phyloP scores from a whole-genome alignment of 129 eudicot species.

The Rutidosis leptorrhynchoides region DNA sequence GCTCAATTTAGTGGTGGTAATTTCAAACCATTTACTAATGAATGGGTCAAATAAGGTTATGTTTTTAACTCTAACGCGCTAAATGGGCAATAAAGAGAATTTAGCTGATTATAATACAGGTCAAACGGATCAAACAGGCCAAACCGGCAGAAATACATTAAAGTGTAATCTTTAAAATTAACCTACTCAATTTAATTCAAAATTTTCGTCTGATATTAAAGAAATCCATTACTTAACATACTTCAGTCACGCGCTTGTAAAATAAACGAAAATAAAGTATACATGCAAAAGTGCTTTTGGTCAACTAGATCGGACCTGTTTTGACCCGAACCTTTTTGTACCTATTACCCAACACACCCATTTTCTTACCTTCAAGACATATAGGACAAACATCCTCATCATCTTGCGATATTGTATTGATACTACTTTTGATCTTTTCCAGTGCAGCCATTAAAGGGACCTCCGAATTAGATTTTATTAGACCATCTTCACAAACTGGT shows the following conservation, averaged over 20 bases:
- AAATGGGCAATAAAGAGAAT: not conserved
- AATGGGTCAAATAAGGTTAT: not conserved
- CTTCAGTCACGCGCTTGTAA: not conserved
- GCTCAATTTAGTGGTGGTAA: not conserved
- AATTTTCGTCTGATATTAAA: too few relatives aligned
- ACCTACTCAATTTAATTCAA: too few relatives aligned
- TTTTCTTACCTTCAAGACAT: slow-evolving; percentile 38
- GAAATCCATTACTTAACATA: not conserved
- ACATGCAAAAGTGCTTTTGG: not conserved
- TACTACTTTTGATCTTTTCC: slow-evolving; percentile 25
- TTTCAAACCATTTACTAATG: not conserved
- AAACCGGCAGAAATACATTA: not conserved
- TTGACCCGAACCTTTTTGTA: not conserved
- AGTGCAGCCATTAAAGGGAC: slow-evolving; percentile 29
- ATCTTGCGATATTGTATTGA: slow-evolving; percentile 30
- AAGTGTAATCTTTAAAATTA: not conserved
- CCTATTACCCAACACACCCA: slow-evolving; percentile 2
- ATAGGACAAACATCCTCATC: slow-evolving; percentile 41
- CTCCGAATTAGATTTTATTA: slow-evolving; percentile 21
- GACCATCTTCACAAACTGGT: slow-evolving; percentile 25
- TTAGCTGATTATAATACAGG: slow-evolving; percentile 1
- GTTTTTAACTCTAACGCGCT: slow-evolving; percentile 5
- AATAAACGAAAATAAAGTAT: not conserved
- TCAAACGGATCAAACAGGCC: too few relatives aligned
- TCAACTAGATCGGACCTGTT: not conserved